Evolutionary conservation across 306 rosid genomes (phyloP), one percentile per base, ranked within the genome.

Genomic region (Castanopsis chinensis): DNA sequence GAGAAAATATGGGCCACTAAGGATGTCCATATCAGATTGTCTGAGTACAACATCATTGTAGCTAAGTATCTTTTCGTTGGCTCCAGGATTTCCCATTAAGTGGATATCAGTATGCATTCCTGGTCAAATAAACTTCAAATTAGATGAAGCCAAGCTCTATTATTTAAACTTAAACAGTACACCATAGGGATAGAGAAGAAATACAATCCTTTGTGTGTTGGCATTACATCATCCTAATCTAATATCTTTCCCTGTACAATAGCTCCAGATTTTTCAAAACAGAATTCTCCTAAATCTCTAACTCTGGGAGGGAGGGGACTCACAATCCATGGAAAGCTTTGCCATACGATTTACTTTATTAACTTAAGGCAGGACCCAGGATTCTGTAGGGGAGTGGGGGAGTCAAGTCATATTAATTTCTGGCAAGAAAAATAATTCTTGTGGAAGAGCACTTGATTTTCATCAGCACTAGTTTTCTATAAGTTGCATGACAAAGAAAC

Each of bases 41-140:
- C 99, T 82, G 67, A 95, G 96, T 69, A 91, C 96, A 75, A 92
- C 97, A 79, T 95, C 99, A 6, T 95, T 87, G 83, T 90, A 95
- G 89, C 96, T 88, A 30, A 95, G 92, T 86, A 93, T 86, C 86
- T 86, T 92, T 69, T 89, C 91, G 78, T 92, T 91, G 32, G 89
- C 88, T 67, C 76, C 52, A 41, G 91, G 77, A 69, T 81, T 79
- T 37, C 64, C 79, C 97, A 92, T 92, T 49, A 70, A 69, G 74
- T 43, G 74, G 73, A 72, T 71, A 69, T 43, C 73, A 76, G 77
- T 43, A 64, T 73, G 74, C 25, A 65, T 19, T 5, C 81, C 87
- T 85, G 83, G 72, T 69, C 75, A 75, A 73, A 53, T 32, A 78
- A 69, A 43, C 49, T 45, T 43, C 6, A 27, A 71, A 43, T 13